Evolutionary conservation across 768 basidiomycete genomes (phyloP).

Genomic region (Lentinus tigrinus): DNA sequence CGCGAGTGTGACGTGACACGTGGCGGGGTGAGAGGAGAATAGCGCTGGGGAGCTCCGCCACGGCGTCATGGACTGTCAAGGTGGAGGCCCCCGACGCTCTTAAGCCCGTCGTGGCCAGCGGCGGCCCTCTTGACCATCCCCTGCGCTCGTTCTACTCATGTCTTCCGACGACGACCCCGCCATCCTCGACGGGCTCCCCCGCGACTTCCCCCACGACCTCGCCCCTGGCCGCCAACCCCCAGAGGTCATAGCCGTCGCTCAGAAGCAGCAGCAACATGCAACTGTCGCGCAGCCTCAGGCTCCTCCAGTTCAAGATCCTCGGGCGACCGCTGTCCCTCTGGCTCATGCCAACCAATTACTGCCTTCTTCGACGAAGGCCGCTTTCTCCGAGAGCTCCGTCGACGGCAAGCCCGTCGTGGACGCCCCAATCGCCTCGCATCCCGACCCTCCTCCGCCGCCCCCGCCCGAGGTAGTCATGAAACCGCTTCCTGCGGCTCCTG

Average conservation of each 20-base stretch:
- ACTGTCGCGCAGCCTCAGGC: too few relatives aligned
- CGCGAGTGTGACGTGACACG: too few relatives aligned
- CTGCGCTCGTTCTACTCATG: background rate
- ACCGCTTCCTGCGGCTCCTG: conserved; percentile 6
- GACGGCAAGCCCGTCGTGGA: background rate
- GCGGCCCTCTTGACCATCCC: background rate
- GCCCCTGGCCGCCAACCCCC: background rate
- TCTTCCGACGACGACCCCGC: background rate
- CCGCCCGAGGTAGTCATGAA: conserved; percentile 9
- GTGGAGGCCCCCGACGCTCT: background rate
- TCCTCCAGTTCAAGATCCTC: background rate
- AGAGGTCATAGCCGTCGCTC: too few relatives aligned
- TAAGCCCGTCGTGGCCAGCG: background rate
- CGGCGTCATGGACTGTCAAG: conserved; percentile 4
- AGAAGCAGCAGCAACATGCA: too few relatives aligned
- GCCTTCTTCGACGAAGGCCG: background rate
- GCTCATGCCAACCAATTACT: background rate
- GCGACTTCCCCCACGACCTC: background rate
- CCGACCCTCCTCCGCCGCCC: background rate
- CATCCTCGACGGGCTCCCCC: conserved; percentile 1
- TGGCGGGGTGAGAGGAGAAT: too few relatives aligned
- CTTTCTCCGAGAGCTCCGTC: background rate
- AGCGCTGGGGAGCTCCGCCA: background rate
- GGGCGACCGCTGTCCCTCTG: background rate
- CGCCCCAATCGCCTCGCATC: background rate